These are phyloP conservation scores for Lachancea waltii DNA, from an alignment of 805 yeast genomes.

Conservation along the genomic window DNA sequence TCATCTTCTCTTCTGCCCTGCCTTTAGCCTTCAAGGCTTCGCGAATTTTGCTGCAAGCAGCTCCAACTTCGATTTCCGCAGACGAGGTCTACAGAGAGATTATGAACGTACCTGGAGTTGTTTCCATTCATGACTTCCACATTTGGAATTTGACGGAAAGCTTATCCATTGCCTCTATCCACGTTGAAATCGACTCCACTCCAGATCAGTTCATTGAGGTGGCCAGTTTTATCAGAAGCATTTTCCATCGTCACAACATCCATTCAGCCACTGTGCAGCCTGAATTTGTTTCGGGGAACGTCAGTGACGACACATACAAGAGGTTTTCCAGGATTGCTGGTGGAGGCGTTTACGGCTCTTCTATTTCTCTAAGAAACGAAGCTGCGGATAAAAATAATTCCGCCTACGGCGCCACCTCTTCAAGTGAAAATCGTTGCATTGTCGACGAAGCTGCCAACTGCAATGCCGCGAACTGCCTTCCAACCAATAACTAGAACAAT, in stretches of 20 bases:
- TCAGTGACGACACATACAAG: conserved; percentile 30
- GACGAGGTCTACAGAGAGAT: conserved; percentile 67
- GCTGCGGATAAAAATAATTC: conserved; percentile 15
- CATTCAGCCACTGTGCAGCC: conserved; percentile 96
- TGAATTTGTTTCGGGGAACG: conserved; percentile 52
- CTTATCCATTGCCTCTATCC: conserved; percentile 80
- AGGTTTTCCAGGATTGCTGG: conserved; percentile 32
- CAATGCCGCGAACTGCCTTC: conserved; percentile 40
- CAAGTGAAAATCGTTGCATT: conserved; percentile 37
- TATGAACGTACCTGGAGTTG: conserved; percentile 59
- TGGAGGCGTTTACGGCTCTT: conserved; percentile 21
- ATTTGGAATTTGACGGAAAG: conserved; percentile 93
- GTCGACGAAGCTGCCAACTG: conserved; percentile 50
- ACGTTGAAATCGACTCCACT: conserved; percentile 61
- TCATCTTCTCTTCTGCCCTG: conserved; percentile 84
- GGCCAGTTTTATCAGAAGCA: conserved; percentile 68
- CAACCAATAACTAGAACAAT: neutral
- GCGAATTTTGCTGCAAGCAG: conserved; percentile 83
- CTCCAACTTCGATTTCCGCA: conserved; percentile 78
- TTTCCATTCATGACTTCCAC: conserved; percentile 90
- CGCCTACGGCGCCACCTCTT: conserved; percentile 33
- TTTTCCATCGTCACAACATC: conserved; percentile 77
- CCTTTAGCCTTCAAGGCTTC: conserved; percentile 85
- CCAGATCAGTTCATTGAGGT: conserved; percentile 64
- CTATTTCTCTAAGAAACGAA: conserved; percentile 10